Evolutionary conservation across 2,329 filamentous ascomycete genomes (phyloP).

Genomic region (Aspergillus spinulosporus): DNA sequence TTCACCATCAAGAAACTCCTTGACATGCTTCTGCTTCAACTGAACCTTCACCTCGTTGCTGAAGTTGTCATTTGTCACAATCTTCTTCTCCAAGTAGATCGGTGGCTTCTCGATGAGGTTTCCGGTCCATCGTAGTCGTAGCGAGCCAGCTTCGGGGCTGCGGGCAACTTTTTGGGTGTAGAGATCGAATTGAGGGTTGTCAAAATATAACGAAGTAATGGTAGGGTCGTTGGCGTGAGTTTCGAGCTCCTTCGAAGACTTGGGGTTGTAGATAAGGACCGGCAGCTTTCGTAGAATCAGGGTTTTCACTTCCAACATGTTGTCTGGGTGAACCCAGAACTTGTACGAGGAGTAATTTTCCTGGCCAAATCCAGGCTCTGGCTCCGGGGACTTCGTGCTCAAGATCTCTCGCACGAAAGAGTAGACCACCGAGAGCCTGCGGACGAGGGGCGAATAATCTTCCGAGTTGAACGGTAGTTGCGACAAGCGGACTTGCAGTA

Average conservation of each 20-base stretch:
- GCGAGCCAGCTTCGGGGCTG: conserved; percentile 71
- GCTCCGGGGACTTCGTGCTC: conserved; percentile 50
- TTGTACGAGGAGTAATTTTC: conserved; percentile 84
- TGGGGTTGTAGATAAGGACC: conserved; percentile 88
- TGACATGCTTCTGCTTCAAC: conserved; percentile 93
- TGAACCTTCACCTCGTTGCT: conserved; percentile 78
- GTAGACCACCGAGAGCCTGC: conserved; percentile 90
- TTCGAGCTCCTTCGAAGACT: conserved; percentile 77
- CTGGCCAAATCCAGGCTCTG: conserved; percentile 50
- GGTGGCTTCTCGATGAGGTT: conserved; percentile 76
- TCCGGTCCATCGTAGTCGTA: conserved; percentile 90
- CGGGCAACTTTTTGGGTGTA: conserved; percentile 83
- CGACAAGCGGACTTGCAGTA: conserved; percentile 87
- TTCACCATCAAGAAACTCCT: conserved; percentile 79
- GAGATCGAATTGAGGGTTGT: conserved; percentile 79
- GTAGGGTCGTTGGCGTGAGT: conserved; percentile 76
- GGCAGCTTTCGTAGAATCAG: conserved; percentile 88
- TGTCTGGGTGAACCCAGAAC: conserved; percentile 96
- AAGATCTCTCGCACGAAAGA: conserved; percentile 86
- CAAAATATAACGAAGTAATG: conserved; percentile 95
- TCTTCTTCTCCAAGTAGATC: conserved; percentile 87
- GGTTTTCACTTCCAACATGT: conserved; percentile 95
- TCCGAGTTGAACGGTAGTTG: conserved; percentile 93
- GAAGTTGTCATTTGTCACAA: conserved; percentile 70
- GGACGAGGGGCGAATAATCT: conserved; percentile 85